These are phyloP conservation scores for Macrolepiota dolichaula DNA, from an alignment of 768 basidiomycete genomes.

Conservation along the genomic window DNA sequence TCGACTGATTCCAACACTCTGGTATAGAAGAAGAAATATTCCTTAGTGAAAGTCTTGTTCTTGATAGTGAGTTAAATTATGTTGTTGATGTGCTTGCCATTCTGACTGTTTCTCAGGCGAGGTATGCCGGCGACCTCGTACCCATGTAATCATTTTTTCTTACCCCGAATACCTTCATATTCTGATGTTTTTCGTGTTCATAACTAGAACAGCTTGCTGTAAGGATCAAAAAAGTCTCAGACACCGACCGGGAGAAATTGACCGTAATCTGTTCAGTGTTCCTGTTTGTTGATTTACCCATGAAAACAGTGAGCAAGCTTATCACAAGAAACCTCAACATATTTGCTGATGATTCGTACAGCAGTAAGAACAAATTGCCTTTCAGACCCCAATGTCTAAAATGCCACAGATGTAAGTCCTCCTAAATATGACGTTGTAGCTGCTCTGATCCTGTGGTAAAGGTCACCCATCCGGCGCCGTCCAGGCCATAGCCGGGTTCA, in stretches of 20 bases:
- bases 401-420: neutral
- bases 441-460: neutral
- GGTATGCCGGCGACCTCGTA: neutral
- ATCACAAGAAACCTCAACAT: neutral
- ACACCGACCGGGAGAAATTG: neutral
- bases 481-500: neutral
- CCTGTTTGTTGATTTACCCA: neutral
- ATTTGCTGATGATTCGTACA: neutral
- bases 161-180: neutral
- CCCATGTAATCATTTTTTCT: neutral
- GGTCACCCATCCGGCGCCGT: neutral
- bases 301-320: neutral
- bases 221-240: neutral
- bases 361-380: neutral
- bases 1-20: neutral
- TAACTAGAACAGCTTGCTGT: neutral
- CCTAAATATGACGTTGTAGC: neutral
- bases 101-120: neutral
- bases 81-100: neutral
- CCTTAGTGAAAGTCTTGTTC: constrained; percentile 1
- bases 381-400: neutral
- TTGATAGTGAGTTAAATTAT: neutral
- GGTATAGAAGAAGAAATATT: neutral
- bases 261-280: neutral
- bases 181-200: neutral